phyloP scores from a whole-genome alignment of 805 yeast genomes.

The Teunomyces lycoperdinae region DNA sequence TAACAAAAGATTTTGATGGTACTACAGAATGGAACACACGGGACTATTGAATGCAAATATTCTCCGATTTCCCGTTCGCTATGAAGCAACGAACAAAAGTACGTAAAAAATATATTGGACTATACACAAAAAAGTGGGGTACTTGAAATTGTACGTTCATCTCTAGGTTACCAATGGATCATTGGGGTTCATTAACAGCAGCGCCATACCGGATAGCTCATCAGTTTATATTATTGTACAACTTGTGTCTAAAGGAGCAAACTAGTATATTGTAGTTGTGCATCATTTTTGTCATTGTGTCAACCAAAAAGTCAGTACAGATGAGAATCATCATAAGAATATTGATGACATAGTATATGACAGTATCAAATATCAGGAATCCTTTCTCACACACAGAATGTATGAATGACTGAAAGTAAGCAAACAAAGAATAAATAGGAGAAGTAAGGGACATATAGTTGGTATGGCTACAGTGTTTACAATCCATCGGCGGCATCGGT shows the following conservation, averaged over 20 bases:
- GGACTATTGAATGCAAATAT: too few relatives aligned
- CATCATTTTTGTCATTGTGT: conserved; percentile 9
- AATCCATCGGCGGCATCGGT: not conserved
- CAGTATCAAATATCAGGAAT: conserved; percentile 9
- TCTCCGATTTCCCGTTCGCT: not conserved
- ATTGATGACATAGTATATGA: conserved; percentile 12
- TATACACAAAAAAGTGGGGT: conserved; percentile 3
- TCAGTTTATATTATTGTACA: conserved; percentile 16
- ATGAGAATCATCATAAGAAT: conserved; percentile 11
- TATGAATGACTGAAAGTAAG: conserved; percentile 5
- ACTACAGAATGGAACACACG: too few relatives aligned
- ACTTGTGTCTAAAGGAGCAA: conserved; percentile 13
- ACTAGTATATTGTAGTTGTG: conserved; percentile 14
- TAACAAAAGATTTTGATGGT: not conserved
- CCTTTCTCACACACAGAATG: conserved; percentile 6
- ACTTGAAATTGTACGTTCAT: not conserved
- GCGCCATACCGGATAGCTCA: not conserved
- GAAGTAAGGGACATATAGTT: not conserved
- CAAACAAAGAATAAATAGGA: conserved; percentile 6
- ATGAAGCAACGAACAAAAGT: not conserved
- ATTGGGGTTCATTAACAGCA: not conserved
- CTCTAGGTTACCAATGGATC: not conserved
- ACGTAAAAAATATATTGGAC: not conserved
- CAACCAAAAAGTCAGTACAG: conserved; percentile 9
- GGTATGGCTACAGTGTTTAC: not conserved